Percentiles rank a stretch among this genome's conserved stretches.
Evolutionary conservation across 495 filamentous ascomycete genomes (phyloP).

Genomic region (Pyrenula massariospora): DNA sequence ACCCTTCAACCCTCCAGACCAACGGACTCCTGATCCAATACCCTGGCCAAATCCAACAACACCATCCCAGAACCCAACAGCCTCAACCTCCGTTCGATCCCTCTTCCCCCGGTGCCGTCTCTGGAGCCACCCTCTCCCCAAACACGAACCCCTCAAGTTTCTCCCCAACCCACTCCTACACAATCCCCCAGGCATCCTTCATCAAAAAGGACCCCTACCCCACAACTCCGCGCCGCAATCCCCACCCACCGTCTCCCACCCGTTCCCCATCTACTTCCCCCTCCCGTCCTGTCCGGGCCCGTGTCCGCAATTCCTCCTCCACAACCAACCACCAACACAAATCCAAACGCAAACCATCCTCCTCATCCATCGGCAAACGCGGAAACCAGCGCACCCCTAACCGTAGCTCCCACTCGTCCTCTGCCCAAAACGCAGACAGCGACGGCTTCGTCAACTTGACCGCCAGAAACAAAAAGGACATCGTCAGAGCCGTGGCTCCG

Average conservation of each 20-base stretch:
- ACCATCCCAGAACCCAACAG: conserved; percentile 3
- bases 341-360: conserved; percentile 21
- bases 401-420: too few species aligned
- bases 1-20: conserved; percentile 27
- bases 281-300: conserved; percentile 13
- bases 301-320: conserved; percentile 8
- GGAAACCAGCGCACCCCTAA: conserved; percentile 28
- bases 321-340: conserved; percentile 12
- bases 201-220: conserved; percentile 4
- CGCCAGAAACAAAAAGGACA: conserved; percentile 63
- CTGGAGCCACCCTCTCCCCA: not conserved
- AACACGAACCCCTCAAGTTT: conserved; percentile 7
- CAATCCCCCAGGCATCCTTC: conserved; percentile 12
- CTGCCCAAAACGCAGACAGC: conserved; percentile 23
- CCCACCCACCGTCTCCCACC: conserved; percentile 3
- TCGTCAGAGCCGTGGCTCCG: conserved; percentile 87
- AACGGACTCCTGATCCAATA: conserved; percentile 37
- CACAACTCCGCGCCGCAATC: conserved; percentile 3
- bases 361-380: conserved; percentile 20
- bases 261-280: conserved; percentile 25
- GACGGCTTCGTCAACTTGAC: conserved; percentile 89
- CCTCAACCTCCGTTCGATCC: conserved; percentile 26
- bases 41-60: not conserved
- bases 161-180: conserved; percentile 15
- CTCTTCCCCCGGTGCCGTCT: conserved; percentile 13